Evolutionary conservation across 2,329 filamentous ascomycete species (phyloP), one percentile per base, ranked within the genome.

Genomic region (Fusarium coffeatum): DNA sequence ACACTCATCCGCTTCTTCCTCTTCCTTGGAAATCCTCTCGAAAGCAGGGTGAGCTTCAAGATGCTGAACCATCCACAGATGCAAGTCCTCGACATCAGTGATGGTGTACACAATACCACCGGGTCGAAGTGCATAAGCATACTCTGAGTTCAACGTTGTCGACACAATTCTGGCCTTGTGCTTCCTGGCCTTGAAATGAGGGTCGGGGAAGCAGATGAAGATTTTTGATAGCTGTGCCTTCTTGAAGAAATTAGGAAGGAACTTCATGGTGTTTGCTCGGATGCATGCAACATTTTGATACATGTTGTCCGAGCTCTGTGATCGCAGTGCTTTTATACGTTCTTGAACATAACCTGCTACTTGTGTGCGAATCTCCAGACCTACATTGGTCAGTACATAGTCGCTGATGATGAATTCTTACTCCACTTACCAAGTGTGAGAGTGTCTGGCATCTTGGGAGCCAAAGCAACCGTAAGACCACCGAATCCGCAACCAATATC

Each of bases 401-500:
- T 49, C 42, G 28, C 28, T 30, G 28, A 28, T 28, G 22, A 20
- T 2, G 3, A 10, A 34, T 13, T 12, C 28, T 40, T 55, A 63
- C 30, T 23, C 34, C 15, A 80, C 86, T 69, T 81, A 93, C 93
- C 95, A 18, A 99, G 82, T 71, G 98, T 89, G 67, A 98, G 83
- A 1, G 90, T 93, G 34, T 96, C 87, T 6, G 96, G 95, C 74
- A 98, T 84, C 43, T 90, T 84, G 2, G 94, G 93, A 15, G 93
- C 90, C 48, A 99, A 86, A 8, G 93, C 94, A 69, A 98, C 91
- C 6, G 97, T 86, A 59, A 99, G 84, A 9, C 96, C 96, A 48
- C 96, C 96, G 79, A 97, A 99, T 8, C 96, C 96, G 79, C 96
- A 99, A 27, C 96, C 96, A 78, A 99, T 98, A 82, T 99, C 96